A percentile compares a stretch with the other conserved stretches of the same genome.
Conservation (phyloP, 345 rosid genomes). For the Reutealis trisperma region DNA sequence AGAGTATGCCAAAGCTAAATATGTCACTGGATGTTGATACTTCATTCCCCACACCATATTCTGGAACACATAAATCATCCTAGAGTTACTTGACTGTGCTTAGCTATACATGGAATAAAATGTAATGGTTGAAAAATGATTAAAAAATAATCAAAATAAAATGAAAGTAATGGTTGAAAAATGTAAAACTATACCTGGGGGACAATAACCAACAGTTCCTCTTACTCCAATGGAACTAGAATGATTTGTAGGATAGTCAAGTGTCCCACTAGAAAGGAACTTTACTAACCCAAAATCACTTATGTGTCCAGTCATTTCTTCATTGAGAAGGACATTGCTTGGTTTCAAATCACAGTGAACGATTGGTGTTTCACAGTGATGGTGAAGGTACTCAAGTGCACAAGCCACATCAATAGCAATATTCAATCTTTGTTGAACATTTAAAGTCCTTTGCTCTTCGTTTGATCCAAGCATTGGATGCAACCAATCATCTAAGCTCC, state of each 20-base stretch:
- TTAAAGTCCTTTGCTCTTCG: background rate
- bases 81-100: no score
- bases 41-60: no score
- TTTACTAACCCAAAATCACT: background rate
- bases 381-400: background rate
- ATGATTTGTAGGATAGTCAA: background rate
- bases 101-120: no score
- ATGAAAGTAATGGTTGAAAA: background rate
- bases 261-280: background rate
- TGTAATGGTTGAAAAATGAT: no score
- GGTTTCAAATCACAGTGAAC: constrained; percentile 6
- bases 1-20: no score
- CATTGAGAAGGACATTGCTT: background rate
- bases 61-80: no score
- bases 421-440: background rate
- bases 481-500: background rate
- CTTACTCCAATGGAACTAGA: background rate
- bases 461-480: background rate
- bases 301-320: background rate
- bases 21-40: no score
- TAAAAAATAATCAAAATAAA: no score
- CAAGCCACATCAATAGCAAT: constrained; percentile 1
- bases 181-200: background rate
- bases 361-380: background rate
- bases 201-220: background rate